phyloP scores from a whole-genome alignment of 805 yeast genomes.

The Zygotorulaspora chibaensis region DNA sequence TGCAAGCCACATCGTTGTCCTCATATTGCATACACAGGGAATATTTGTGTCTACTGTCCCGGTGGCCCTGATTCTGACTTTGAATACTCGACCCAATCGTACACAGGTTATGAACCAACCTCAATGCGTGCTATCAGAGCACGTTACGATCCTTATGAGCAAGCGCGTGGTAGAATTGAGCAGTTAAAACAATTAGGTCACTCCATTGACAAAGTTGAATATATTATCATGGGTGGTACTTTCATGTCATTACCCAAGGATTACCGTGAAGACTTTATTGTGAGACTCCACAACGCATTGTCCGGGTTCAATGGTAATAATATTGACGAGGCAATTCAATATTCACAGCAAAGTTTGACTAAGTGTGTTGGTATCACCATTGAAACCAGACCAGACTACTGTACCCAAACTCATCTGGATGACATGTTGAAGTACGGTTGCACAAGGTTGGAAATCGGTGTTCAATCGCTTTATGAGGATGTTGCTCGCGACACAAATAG shows the following conservation, averaged over 20 bases:
- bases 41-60: slow-evolving; percentile 97
- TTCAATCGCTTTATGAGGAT: slow-evolving; percentile 94
- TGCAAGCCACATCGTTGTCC: slow-evolving; percentile 99
- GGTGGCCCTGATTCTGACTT: slow-evolving; percentile 99
- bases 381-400: slow-evolving; percentile 97
- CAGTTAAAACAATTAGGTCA: slow-evolving; percentile 94
- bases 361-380: slow-evolving; percentile 98
- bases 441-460: slow-evolving; percentile 94
- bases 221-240: slow-evolving; percentile 98
- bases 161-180: slow-evolving; percentile 95
- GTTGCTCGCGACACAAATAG: slow-evolving; percentile 97
- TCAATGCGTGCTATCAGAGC: slow-evolving; percentile 99
- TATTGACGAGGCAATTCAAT: slow-evolving; percentile 83
- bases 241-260: slow-evolving; percentile 91
- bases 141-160: slow-evolving; percentile 96
- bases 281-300: slow-evolving; percentile 88
- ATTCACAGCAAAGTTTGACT: slow-evolving; percentile 90
- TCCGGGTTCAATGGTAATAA: slow-evolving; percentile 87
- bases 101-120: slow-evolving; percentile 98
- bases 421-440: slow-evolving; percentile 97
- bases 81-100: slow-evolving; percentile 96
- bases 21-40: slow-evolving; percentile 97
- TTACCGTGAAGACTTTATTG: slow-evolving; percentile 84
- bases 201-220: slow-evolving; percentile 94
- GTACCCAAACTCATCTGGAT: slow-evolving; percentile 90